phyloP scores from a whole-genome alignment of 2,329 filamentous ascomycete species.

The Xylaria sp. region DNA sequence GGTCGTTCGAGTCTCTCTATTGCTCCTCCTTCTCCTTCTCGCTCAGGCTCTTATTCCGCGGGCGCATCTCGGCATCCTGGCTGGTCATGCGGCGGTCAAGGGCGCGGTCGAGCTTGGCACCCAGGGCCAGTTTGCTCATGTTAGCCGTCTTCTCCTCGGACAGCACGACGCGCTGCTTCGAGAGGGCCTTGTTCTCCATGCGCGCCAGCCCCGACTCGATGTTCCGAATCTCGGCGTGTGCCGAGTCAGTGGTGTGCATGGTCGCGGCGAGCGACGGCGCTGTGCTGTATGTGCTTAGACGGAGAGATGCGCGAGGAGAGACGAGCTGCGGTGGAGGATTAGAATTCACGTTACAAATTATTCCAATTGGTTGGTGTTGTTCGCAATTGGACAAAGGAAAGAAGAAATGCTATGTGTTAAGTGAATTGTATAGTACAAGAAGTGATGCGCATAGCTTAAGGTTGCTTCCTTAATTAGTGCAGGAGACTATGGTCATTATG shows the following conservation, averaged over 20 bases:
- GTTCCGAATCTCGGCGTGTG: constrained; percentile 68
- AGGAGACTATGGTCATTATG: background rate
- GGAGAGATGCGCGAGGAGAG: constrained; percentile 63
- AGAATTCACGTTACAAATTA: constrained; percentile 13
- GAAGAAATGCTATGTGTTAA: background rate
- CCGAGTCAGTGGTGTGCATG: constrained; percentile 63
- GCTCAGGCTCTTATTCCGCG: constrained; percentile 54
- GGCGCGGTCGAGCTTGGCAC: constrained; percentile 89
- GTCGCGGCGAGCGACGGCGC: constrained; percentile 69
- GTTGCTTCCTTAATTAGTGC: background rate
- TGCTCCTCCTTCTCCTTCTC: constrained; percentile 39
- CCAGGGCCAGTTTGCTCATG: constrained; percentile 85
- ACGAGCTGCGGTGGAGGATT: constrained; percentile 36
- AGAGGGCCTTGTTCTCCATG: constrained; percentile 88
- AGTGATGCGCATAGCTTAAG: background rate
- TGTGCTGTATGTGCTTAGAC: constrained; percentile 69
- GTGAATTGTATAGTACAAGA: background rate
- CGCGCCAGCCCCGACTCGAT: constrained; percentile 84
- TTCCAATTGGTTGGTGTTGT: background rate
- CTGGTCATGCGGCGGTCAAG: constrained; percentile 85
- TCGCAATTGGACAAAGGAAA: background rate
- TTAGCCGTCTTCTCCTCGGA: constrained; percentile 83
- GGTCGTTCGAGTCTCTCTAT: background rate
- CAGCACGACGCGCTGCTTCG: constrained; percentile 82
- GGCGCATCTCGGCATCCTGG: constrained; percentile 88